Evolutionary conservation across 1,284 basidiomycete species (phyloP).

Genomic region (Melanopsichium pennsylvanicum): DNA sequence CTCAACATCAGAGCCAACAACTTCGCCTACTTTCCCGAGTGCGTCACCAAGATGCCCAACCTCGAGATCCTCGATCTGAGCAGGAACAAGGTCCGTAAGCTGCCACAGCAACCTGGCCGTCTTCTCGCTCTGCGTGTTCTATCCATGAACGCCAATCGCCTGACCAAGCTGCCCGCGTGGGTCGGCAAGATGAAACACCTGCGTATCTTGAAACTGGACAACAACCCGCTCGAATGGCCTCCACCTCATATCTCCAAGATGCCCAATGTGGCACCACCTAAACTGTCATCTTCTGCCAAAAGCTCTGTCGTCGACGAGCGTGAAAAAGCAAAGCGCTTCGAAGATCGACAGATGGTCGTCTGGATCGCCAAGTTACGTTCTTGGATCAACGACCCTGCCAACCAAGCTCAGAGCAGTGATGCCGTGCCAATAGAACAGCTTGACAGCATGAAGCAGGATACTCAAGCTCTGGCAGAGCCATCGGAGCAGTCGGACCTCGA

Average conservation of each 20-base stretch:
- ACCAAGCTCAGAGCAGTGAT: conserved; percentile 3
- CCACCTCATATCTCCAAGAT: conserved; percentile 55
- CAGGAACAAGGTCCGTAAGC: conserved; percentile 83
- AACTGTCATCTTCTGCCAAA: conserved; percentile 21
- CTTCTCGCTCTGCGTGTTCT: conserved; percentile 81
- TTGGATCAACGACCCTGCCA: conserved; percentile 48
- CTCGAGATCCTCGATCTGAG: conserved; percentile 94
- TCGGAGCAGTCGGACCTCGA: neutral
- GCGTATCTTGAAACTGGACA: conserved; percentile 84
- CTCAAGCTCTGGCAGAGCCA: no score
- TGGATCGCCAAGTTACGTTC: conserved; percentile 55
- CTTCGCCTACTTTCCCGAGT: conserved; percentile 83
- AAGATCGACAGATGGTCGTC: conserved; percentile 53
- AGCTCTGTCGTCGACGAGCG: conserved; percentile 62
- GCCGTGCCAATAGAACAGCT: neutral
- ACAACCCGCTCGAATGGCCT: conserved; percentile 88
- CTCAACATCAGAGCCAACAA: conserved; percentile 90
- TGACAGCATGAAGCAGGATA: neutral
- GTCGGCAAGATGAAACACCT: conserved; percentile 77
- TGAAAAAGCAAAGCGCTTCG: conserved; percentile 38
- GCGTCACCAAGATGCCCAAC: conserved; percentile 75
- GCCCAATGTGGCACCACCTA: conserved; percentile 42
- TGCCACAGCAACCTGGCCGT: conserved; percentile 82
- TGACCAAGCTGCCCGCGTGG: conserved; percentile 81
- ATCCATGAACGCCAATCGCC: conserved; percentile 83